These are phyloP conservation scores for Termitomyces sp. DNA, from an alignment of 768 basidiomycete genomes.

Conservation along the genomic window DNA sequence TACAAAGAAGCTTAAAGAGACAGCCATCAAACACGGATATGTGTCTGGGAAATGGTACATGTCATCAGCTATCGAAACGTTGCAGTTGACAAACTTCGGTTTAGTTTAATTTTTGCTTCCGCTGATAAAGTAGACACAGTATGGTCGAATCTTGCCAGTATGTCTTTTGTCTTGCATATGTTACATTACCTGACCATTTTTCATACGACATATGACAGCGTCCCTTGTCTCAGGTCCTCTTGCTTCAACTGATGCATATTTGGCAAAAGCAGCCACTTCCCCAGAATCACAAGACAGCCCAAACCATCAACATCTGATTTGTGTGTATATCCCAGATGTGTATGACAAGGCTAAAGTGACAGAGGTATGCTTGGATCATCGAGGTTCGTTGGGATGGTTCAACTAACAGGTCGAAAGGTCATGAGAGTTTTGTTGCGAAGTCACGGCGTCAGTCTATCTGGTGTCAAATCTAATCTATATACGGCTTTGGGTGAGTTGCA, in stretches of 20 bases:
- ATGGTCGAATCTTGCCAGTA: constrained; percentile 60
- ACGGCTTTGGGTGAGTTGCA: constrained; percentile 45
- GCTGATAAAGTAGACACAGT: constrained; percentile 57
- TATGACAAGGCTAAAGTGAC: constrained; percentile 58
- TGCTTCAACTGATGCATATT: constrained; percentile 45
- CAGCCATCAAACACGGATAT: constrained; percentile 48
- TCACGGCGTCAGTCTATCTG: constrained; percentile 59
- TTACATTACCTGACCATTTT: background rate
- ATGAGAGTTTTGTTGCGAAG: constrained; percentile 63
- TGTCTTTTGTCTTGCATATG: background rate
- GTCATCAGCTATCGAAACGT: background rate
- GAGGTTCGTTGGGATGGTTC: background rate
- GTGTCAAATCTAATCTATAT: constrained; percentile 71
- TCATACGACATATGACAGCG: constrained; percentile 31
- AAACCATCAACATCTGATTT: constrained; percentile 60
- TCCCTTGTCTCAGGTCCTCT: constrained; percentile 64
- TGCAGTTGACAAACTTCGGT: background rate
- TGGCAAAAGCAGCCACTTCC: constrained; percentile 64
- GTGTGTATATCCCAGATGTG: constrained; percentile 66
- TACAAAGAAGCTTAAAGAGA: constrained; percentile 49
- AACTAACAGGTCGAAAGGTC: constrained; percentile 33
- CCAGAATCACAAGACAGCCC: constrained; percentile 35
- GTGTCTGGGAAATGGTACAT: constrained; percentile 65
- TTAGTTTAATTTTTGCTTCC: constrained; percentile 63
- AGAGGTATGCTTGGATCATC: constrained; percentile 29